phyloP scores from a whole-genome alignment of 1,284 basidiomycete genomes.

The Fomitopsis pinicola region DNA sequence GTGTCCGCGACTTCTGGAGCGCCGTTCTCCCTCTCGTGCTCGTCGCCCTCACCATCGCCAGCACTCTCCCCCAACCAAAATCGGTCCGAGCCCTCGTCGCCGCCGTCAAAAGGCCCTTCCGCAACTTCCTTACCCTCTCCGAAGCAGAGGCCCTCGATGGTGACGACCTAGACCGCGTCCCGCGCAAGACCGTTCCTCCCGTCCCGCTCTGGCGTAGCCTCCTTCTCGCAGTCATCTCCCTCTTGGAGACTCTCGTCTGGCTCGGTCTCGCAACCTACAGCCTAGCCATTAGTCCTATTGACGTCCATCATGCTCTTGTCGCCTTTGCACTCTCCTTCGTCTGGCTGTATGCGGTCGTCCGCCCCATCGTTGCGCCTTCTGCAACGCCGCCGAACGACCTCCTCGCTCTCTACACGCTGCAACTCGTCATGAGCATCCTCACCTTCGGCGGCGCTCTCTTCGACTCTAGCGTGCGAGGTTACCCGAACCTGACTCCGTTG shows the following conservation, averaged over 20 bases:
- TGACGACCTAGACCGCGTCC: slow-evolving; percentile 19
- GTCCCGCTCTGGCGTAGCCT: slow-evolving; percentile 54
- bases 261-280: slow-evolving; percentile 41
- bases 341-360: slow-evolving; percentile 54
- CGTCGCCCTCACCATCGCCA: slow-evolving; percentile 41
- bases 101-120: slow-evolving; percentile 35
- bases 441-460: slow-evolving; percentile 47
- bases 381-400: slow-evolving; percentile 50
- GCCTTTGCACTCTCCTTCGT: slow-evolving; percentile 40
- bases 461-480: slow-evolving; percentile 34
- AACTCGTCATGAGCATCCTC: slow-evolving; percentile 38
- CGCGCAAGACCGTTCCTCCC: slow-evolving; percentile 9
- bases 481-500: slow-evolving; percentile 32
- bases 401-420: slow-evolving; percentile 44
- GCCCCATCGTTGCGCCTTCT: slow-evolving; percentile 36
- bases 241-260: slow-evolving; percentile 49
- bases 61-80: slow-evolving; percentile 31
- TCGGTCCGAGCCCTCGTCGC: slow-evolving; percentile 21
- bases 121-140: slow-evolving; percentile 47
- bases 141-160: slow-evolving; percentile 53
- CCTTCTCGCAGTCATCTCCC: slow-evolving; percentile 44
- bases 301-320: slow-evolving; percentile 28
- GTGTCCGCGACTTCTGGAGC: slow-evolving; percentile 55
- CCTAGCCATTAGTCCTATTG: slow-evolving; percentile 24
- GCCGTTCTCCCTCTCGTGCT: slow-evolving; percentile 47